phyloP scores from a whole-genome alignment of 768 basidiomycete species.

The Russula foetens region DNA sequence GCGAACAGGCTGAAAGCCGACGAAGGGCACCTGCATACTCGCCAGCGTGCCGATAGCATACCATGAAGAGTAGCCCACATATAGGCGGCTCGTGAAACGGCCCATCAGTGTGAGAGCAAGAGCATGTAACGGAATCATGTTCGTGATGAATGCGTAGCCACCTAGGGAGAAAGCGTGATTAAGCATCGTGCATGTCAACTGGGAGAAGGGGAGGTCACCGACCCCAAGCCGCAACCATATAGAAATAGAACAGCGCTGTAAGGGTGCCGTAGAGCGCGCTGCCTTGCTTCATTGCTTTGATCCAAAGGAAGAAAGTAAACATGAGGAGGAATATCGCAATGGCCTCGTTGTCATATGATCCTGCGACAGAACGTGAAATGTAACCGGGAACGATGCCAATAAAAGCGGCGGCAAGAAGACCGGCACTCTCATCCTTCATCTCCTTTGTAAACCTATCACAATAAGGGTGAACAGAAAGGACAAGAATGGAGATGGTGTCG shows the following conservation, averaged over 20 bases:
- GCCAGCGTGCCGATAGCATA: conserved; percentile 95
- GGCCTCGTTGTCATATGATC: conserved; percentile 99
- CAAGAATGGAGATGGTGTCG: background rate
- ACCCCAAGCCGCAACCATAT: conserved; percentile 99
- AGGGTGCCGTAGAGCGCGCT: conserved; percentile 87
- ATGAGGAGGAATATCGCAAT: conserved; percentile 99
- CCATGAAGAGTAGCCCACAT: conserved; percentile 95
- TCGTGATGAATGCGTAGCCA: conserved; percentile 99
- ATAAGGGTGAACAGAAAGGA: background rate
- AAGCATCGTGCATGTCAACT: background rate
- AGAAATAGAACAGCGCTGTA: conserved; percentile 96
- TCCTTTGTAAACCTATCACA: conserved; percentile 83
- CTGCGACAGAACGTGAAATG: conserved; percentile 97
- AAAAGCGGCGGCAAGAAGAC: conserved; percentile 94
- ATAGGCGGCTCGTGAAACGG: conserved; percentile 83
- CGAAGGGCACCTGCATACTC: conserved; percentile 99
- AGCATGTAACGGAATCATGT: conserved; percentile 98
- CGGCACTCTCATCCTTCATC: conserved; percentile 91
- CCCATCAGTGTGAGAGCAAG: conserved; percentile 96
- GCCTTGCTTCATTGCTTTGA: conserved; percentile 89
- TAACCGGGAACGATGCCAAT: conserved; percentile 98
- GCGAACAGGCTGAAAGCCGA: conserved; percentile 96
- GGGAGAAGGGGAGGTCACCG: conserved; percentile 33
- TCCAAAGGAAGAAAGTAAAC: conserved; percentile 98
- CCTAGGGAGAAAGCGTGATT: conserved; percentile 34